Percentiles rank a stretch among this genome's conserved stretches.
Evolutionary conservation across 768 basidiomycete genomes (phyloP).

Genomic region (Ramaria rubella): DNA sequence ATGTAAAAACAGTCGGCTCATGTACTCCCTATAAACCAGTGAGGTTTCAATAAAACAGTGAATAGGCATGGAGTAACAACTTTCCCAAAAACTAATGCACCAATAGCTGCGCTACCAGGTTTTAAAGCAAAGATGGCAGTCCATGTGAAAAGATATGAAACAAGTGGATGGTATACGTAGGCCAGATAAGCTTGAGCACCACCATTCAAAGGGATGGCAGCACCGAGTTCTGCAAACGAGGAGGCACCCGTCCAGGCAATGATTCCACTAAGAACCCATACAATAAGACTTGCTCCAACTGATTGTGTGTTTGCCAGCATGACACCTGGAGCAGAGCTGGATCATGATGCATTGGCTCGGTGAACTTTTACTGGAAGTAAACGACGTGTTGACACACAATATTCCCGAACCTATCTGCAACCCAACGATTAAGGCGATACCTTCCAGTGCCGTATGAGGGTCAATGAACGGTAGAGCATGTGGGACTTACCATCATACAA

Average conservation of each 20-base stretch:
- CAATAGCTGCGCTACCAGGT: constrained; percentile 81
- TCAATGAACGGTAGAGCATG: constrained; percentile 8
- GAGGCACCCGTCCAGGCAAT: constrained; percentile 95
- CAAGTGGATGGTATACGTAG: constrained; percentile 80
- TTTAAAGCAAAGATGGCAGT: constrained; percentile 85
- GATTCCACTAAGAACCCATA: constrained; percentile 80
- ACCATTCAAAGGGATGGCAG: constrained; percentile 73
- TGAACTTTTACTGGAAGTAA: background rate
- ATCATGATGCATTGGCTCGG: background rate
- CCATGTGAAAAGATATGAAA: constrained; percentile 93
- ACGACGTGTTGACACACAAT: constrained; percentile 50
- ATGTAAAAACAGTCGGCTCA: constrained; percentile 84
- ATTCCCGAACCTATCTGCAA: constrained; percentile 92
- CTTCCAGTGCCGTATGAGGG: constrained; percentile 31
- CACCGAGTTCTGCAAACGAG: constrained; percentile 88
- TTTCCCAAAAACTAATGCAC: constrained; percentile 74
- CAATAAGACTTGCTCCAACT: constrained; percentile 80
- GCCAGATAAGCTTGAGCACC: constrained; percentile 79
- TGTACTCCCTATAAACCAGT: constrained; percentile 52
- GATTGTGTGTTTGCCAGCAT: constrained; percentile 84
- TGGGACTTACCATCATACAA: constrained; percentile 60
- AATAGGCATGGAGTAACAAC: constrained; percentile 8
- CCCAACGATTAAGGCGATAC: constrained; percentile 81
- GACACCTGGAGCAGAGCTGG: constrained; percentile 86
- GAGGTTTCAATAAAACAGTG: background rate